Evolutionary conservation across 352 stramenopile genomes (phyloP), one percentile per base, ranked within the genome.

Genomic region (Aphanomyces stellatus): DNA sequence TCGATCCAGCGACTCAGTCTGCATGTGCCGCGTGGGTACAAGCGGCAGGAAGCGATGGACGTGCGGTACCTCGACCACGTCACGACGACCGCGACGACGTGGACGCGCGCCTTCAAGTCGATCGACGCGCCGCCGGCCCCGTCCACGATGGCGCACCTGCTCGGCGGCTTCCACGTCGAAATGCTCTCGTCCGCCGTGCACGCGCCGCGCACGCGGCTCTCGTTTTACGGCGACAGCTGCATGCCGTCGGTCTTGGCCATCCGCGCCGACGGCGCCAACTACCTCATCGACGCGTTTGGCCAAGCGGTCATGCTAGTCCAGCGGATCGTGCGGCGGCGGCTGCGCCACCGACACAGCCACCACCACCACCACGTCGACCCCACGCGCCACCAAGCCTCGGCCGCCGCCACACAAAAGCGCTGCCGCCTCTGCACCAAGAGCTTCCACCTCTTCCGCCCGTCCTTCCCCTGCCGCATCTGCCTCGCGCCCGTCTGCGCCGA

Each of bases 91-190:
- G 11, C 25, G 17, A 30, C 49, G 7, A 24, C 30, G 49, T 57
- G 49, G 49, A 57, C 49, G 19, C 49, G 49, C 30, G 49, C 33
- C 17, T 57, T 37, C 49, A 57, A 57, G n/a, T 57, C 49, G 6
- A 35, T 57, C 30, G 49, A 57, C 49, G 8, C 22, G 49, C 22
- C 49, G 5, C 5, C 49, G 7, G 22, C 49, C 5, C 33, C 49
- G 11, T 34, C 49, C 25, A 15, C 10, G 17, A 57, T 57, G 49
- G 22, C 49, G 25, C 49, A 57, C 30, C 17, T 57, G 5, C 6
- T 57, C 11, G 25, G 49, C 11, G 49, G 49, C 19, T 35, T 57
- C 7, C 25, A 40, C 27, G 25, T 57, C 22, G 49, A 57, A 37
- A 11, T 13, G 5, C 27, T 57, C 1, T 3, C 49, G 11, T n/a